Evolutionary conservation across 192 early-diverging fungal genomes (phyloP).

Genomic region (Chytriomyces confervae): DNA sequence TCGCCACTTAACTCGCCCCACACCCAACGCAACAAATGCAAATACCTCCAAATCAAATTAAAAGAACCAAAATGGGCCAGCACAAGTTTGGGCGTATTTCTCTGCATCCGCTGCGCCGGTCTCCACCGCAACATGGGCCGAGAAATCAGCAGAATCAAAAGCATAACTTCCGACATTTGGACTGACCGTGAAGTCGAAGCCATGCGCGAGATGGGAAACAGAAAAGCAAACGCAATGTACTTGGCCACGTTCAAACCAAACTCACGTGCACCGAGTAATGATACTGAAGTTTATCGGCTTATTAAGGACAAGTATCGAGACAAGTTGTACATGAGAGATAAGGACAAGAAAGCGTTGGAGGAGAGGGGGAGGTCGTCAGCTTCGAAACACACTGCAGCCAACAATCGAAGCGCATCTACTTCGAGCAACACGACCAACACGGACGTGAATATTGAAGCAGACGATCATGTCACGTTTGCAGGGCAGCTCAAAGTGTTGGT

Average conservation of each 20-base stretch:
- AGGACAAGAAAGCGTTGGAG: conserved; percentile 20
- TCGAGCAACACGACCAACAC: not conserved
- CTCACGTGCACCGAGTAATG: not conserved
- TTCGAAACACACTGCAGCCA: not conserved
- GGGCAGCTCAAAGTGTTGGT: conserved; percentile 45
- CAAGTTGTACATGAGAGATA: conserved; percentile 49
- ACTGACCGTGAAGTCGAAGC: conserved; percentile 80
- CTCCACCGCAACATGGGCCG: conserved; percentile 74
- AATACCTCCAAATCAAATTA: not conserved
- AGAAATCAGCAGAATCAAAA: conserved; percentile 91
- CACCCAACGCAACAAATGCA: not conserved
- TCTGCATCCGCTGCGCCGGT: conserved; percentile 61
- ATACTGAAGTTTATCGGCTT: conserved; percentile 82
- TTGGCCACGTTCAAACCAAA: not conserved
- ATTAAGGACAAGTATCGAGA: conserved; percentile 94
- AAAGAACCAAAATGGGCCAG: conserved; percentile 56
- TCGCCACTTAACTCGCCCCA: no score
- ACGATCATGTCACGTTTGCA: conserved; percentile 37
- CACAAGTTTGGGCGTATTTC: conserved; percentile 50
- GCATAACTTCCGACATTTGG: conserved; percentile 89
- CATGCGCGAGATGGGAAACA: conserved; percentile 51
- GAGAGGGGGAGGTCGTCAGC: not conserved
- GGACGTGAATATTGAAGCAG: conserved; percentile 13
- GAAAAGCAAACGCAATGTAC: conserved; percentile 35
- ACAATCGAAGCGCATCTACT: not conserved